phyloP scores from a whole-genome alignment of 1,139 yeast genomes.

The Sugiyamaella grinbergsii region DNA sequence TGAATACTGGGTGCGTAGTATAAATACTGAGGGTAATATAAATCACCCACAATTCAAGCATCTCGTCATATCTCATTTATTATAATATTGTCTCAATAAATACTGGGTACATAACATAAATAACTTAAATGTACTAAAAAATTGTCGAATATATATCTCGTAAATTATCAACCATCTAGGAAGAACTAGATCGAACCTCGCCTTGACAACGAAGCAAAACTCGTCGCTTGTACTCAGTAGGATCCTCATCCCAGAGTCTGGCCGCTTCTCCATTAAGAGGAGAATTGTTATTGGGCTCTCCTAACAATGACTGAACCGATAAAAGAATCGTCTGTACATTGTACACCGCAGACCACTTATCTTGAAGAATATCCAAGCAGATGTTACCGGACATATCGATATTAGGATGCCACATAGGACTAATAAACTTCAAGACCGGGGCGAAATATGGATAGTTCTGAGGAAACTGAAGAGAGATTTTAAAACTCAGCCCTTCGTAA shows the following conservation, averaged over 20 bases:
- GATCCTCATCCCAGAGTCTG: slow-evolving; percentile 50
- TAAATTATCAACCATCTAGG: neutral
- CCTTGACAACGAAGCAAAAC: slow-evolving; percentile 51
- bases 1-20: slow-evolving; percentile 7
- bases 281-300: slow-evolving; percentile 56
- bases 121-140: slow-evolving; percentile 3
- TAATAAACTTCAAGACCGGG: slow-evolving; percentile 59
- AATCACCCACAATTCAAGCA: too few relatives aligned
- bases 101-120: slow-evolving; percentile 7
- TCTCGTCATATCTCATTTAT: slow-evolving; percentile 4
- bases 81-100: slow-evolving; percentile 9
- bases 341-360: slow-evolving; percentile 72
- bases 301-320: slow-evolving; percentile 59
- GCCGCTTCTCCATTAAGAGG: slow-evolving; percentile 58
- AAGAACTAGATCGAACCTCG: slow-evolving; percentile 25
- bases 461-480: slow-evolving; percentile 57
- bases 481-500: slow-evolving; percentile 58
- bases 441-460: slow-evolving; percentile 63
- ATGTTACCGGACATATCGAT: slow-evolving; percentile 67
- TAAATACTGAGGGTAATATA: too few relatives aligned
- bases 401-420: slow-evolving; percentile 75
- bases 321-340: slow-evolving; percentile 62
- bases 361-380: slow-evolving; percentile 56
- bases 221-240: slow-evolving; percentile 50
- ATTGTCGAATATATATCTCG: slow-evolving; percentile 2